These are phyloP conservation scores for Wickerhamiella azymoides DNA, from an alignment of 805 yeast species.

Conservation along the genomic window DNA sequence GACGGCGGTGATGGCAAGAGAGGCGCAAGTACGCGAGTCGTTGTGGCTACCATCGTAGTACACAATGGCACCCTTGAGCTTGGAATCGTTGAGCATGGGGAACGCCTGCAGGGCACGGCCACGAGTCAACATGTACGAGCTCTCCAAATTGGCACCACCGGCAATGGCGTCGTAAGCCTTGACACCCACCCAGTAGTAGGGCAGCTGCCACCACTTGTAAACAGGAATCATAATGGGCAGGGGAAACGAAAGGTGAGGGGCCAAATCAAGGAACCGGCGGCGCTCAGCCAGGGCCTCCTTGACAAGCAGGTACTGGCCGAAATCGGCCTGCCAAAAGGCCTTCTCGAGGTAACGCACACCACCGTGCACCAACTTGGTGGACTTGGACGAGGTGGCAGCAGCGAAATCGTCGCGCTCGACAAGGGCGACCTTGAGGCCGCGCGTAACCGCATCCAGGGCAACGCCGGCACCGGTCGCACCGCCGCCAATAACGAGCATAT, in stretches of 20 bases:
- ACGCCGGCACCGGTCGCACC: conserved; percentile 95
- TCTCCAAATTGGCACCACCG: conserved; percentile 70
- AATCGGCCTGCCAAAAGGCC: conserved; percentile 84
- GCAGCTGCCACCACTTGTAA: conserved; percentile 89
- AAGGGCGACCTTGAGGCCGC: conserved; percentile 81
- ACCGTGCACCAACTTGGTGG: conserved; percentile 95
- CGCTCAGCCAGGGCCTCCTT: conserved; percentile 83
- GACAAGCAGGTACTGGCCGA: conserved; percentile 76
- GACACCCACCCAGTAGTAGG: conserved; percentile 84
- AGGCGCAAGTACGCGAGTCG: conserved; percentile 79
- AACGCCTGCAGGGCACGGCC: conserved; percentile 56
- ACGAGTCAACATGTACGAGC: conserved; percentile 58
- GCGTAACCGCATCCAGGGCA: conserved; percentile 78
- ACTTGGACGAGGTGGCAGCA: conserved; percentile 81
- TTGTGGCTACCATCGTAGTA: conserved; percentile 93
- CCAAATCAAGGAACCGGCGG: conserved; percentile 72
- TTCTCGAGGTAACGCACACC: conserved; percentile 93
- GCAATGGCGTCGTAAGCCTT: conserved; percentile 88
- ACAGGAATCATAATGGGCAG: conserved; percentile 94
- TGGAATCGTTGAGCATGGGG: conserved; percentile 69
- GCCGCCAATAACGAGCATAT: conserved; percentile 82
- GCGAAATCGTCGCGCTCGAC: conserved; percentile 85
- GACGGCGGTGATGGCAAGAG: conserved; percentile 74
- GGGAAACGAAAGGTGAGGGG: conserved; percentile 78
- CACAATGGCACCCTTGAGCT: conserved; percentile 78